Evolutionary conservation across 1,284 basidiomycete genomes (phyloP).

Genomic region (Trametes pubescens): DNA sequence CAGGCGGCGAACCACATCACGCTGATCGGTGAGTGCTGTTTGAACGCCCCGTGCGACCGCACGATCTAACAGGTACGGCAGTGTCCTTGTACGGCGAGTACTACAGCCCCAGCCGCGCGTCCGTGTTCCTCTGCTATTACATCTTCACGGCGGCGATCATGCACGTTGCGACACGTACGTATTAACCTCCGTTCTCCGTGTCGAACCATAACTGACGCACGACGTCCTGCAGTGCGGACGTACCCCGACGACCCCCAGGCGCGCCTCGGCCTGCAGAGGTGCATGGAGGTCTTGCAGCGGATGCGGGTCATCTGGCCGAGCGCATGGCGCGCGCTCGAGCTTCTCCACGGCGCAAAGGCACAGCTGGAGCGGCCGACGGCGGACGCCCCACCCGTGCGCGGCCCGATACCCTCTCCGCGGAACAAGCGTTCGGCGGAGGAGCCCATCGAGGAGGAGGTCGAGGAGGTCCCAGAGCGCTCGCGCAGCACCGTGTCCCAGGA

Average conservation of each 20-base stretch:
- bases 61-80: conserved; percentile 33
- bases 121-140: conserved; percentile 84
- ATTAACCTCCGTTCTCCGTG: background rate
- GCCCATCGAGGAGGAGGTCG: conserved; percentile 33
- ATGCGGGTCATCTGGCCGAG: conserved; percentile 84
- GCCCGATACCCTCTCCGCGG: conserved; percentile 27
- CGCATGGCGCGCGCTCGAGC: conserved; percentile 76
- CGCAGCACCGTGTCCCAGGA: conserved; percentile 26
- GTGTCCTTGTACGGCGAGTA: conserved; percentile 68
- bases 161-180: conserved; percentile 74
- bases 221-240: conserved; percentile 56
- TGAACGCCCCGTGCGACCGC: background rate
- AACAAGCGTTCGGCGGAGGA: conserved; percentile 37
- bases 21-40: conserved; percentile 61
- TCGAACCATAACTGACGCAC: conserved; percentile 33
- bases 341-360: conserved; percentile 72
- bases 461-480: conserved; percentile 28
- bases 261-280: conserved; percentile 66
- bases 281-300: conserved; percentile 71
- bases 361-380: conserved; percentile 42
- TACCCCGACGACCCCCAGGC: conserved; percentile 76
- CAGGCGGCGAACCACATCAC: conserved; percentile 83
- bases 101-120: conserved; percentile 68
- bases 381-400: conserved; percentile 17
- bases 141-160: conserved; percentile 86